A percentile compares a stretch with the other conserved stretches of the same genome.
Evolutionary conservation across 163 green algal genomes (phyloP).

Genomic region (Coccomyxa subellipsoidea): DNA sequence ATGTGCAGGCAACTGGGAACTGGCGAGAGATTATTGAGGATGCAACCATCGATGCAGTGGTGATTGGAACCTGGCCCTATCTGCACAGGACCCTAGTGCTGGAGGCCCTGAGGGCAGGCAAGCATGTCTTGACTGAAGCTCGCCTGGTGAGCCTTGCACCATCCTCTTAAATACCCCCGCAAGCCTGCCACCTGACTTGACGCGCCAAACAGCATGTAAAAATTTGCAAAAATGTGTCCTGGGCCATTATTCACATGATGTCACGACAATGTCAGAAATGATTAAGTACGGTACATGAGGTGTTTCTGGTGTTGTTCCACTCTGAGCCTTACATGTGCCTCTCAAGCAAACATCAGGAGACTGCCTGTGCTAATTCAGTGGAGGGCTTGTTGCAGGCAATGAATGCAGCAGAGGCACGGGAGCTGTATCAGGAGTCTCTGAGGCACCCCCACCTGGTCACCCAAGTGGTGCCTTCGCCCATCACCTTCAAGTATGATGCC

Average conservation of each 20-base stretch:
- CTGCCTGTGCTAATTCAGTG: too few species aligned
- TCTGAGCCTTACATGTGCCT: too few species aligned
- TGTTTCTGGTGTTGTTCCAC: too few species aligned
- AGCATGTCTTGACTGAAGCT: conserved; percentile 46
- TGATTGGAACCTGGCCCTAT: conserved; percentile 48
- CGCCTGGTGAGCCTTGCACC: conserved; percentile 25
- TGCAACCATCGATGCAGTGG: conserved; percentile 29
- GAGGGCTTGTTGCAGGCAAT: conserved; percentile 29
- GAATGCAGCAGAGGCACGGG: conserved; percentile 24
- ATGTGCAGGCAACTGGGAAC: conserved; percentile 22
- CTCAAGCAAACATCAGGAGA: too few species aligned
- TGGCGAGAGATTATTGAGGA: conserved; percentile 33
- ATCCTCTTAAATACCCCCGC: too few species aligned
- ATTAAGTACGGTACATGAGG: too few species aligned
- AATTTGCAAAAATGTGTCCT: too few species aligned
- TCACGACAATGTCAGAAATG: too few species aligned
- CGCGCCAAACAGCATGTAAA: too few species aligned
- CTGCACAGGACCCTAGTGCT: conserved; percentile 28
- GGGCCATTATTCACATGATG: too few species aligned
- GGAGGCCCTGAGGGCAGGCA: conserved; percentile 33
- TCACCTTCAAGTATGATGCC: conserved; percentile 36
- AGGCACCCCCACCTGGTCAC: conserved; percentile 23
- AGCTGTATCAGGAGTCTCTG: conserved; percentile 26
- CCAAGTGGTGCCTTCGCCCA: conserved; percentile 37
- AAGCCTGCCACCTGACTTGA: too few species aligned